Conservation (phyloP, 2,329 filamentous ascomycete species). For the Fusarium armeniacum region DNA sequence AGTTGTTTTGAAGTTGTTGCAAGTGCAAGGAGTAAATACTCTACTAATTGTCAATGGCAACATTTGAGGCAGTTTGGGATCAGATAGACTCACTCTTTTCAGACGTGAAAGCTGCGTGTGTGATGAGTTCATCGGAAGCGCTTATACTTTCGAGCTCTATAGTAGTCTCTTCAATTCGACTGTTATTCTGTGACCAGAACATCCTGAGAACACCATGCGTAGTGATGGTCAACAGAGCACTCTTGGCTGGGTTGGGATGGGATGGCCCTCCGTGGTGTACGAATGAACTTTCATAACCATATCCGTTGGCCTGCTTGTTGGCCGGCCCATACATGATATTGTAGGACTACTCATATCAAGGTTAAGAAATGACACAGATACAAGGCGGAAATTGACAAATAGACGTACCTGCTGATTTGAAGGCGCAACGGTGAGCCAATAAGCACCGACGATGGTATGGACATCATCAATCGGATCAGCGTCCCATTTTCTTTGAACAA, state of each 20-base stretch:
- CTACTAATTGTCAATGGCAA: conserved; percentile 53
- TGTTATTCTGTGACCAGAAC: conserved; percentile 81
- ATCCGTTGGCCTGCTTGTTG: conserved; percentile 72
- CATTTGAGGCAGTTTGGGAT: background rate
- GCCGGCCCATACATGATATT: conserved; percentile 71
- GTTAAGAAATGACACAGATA: background rate
- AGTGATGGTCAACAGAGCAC: conserved; percentile 82
- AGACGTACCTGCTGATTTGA: conserved; percentile 56
- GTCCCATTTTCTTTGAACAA: conserved; percentile 71
- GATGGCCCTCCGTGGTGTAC: conserved; percentile 77
- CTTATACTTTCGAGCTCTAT: conserved; percentile 81
- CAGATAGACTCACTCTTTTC: conserved; percentile 73
- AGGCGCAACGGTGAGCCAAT: conserved; percentile 80
- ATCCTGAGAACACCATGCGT: conserved; percentile 80
- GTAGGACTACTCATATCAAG: conserved; percentile 51
- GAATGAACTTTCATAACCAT: conserved; percentile 77
- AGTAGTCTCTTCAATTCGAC: conserved; percentile 77
- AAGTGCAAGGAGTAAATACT: conserved; percentile 73
- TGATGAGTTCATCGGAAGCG: conserved; percentile 80
- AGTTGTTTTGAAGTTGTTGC: conserved; percentile 80
- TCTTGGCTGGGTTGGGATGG: conserved; percentile 78
- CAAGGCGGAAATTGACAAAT: background rate
- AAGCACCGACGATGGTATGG: conserved; percentile 82
- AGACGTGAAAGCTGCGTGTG: conserved; percentile 81
- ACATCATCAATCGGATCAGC: conserved; percentile 81